Evolutionary conservation across 2,329 filamentous ascomycete species (phyloP).

Genomic region (Colletotrichum lupini): DNA sequence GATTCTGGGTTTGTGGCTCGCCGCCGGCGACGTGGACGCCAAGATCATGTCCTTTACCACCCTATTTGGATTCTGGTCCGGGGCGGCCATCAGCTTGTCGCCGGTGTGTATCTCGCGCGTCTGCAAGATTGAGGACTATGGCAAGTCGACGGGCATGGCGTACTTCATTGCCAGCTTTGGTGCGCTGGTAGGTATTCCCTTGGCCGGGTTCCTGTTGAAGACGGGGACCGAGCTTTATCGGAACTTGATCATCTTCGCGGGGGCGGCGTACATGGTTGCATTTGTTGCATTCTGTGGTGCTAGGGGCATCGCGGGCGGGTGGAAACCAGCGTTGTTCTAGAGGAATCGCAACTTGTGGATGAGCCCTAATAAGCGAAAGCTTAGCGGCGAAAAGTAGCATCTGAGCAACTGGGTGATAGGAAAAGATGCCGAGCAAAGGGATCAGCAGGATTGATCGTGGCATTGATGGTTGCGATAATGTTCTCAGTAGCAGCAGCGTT

Average conservation of each 20-base stretch:
- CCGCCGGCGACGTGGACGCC: constrained; percentile 52
- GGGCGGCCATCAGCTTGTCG: constrained; percentile 75
- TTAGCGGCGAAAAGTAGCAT: no score
- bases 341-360: background rate
- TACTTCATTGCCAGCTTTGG: constrained; percentile 76
- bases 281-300: background rate
- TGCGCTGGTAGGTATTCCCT: constrained; percentile 42
- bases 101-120: constrained; percentile 79
- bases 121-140: constrained; percentile 76
- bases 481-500: no score
- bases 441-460: no score
- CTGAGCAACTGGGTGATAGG: no score
- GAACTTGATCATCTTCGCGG: background rate
- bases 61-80: constrained; percentile 78
- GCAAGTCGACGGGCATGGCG: constrained; percentile 75
- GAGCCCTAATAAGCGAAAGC: no score
- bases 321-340: background rate
- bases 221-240: background rate
- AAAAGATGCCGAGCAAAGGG: no score
- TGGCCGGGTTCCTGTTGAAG: background rate
- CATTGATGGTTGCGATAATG: no score
- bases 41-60: constrained; percentile 70
- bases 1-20: background rate
- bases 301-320: background rate
- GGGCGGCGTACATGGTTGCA: background rate